Evolutionary conservation across 257 asterid genomes (phyloP).

Genomic region (Salvia hispanica): DNA sequence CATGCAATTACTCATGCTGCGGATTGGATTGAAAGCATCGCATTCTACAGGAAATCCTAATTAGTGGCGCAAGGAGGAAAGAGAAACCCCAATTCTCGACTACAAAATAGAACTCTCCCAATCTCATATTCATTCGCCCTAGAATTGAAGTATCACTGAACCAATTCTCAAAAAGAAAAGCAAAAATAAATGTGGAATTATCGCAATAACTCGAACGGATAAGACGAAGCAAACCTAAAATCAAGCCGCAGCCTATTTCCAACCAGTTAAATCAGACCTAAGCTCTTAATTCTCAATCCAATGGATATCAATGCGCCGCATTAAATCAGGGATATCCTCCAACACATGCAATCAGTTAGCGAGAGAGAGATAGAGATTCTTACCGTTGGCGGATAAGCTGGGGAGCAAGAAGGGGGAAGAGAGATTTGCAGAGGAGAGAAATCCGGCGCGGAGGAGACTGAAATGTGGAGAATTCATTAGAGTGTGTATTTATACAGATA

Average conservation of each 20-base stretch:
- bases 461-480: conserved; percentile 41
- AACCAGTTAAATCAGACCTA: neutral
- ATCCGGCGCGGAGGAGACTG: conserved; percentile 33
- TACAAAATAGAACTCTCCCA: conserved; percentile 1
- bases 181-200: neutral
- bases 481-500: conserved; percentile 18
- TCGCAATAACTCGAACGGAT: neutral
- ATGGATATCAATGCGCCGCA: neutral
- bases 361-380: conserved; percentile 2
- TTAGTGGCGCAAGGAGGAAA: neutral
- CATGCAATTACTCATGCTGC: conserved; percentile 14
- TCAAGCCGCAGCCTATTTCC: neutral
- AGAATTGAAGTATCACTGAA: neutral
- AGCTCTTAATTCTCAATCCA: neutral
- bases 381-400: conserved; percentile 34
- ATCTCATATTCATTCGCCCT: neutral
- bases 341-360: conserved; percentile 9
- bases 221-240: conserved; percentile 1
- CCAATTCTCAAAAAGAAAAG: neutral
- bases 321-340: neutral
- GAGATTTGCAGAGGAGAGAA: conserved; percentile 41
- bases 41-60: neutral
- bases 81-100: neutral
- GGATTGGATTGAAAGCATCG: neutral
- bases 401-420: conserved; percentile 31